Base-by-base conservation (phyloP, 2,329 filamentous ascomycete genomes). In the Alternaria ethzedia region DNA sequence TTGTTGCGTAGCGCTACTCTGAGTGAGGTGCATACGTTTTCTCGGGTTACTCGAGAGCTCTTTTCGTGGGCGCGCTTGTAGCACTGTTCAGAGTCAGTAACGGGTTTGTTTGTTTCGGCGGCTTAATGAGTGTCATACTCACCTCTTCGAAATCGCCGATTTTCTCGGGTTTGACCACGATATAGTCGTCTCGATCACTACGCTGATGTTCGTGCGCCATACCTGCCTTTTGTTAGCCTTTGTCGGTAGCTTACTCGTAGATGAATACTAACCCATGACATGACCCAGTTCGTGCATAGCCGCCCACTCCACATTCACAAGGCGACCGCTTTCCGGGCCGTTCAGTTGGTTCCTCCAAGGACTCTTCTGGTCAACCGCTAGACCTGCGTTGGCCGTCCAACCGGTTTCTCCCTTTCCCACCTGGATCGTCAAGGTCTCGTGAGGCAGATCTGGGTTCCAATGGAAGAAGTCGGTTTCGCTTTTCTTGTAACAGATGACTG, bases 171-270 rank as follows among this genome's bases (percentile, higher is more conserved):
- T 44, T n/a, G 51, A 61, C 32, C 6, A 59, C 21, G 11, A 61
- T 30, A n/a, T 61, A 59, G 15, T 46, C 57, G 52, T 68, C 60
- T 55, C 57, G 21, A 28, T 64, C 47, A 15, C 28, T 5, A 13
- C 57, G 54, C 20, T 59, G 55, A 30, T 66, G 57, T 30, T 64
- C 54, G 15, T 66, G 55, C 11, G 50, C 47, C 63, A 68, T 63
- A 15, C 54, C 59, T 61, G 1, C 1, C 25, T 32, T 57, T 26
- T 36, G 25, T 56, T 15, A 59, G n/a, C n/a, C 5, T 5, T 6
- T 3, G 11, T 21, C 17, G 5, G 49, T 7, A 3, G 32, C 20
- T n/a, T 51, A n/a, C 5, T 8, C 6, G 12, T 5, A 36, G 2
- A 25, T 23, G 49, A 15, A 8, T 11, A 41, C 10, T 54, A 11